A percentile compares a stretch with the other conserved stretches of the same genome.
These are phyloP conservation scores for Colletotrichum sp. DNA, from an alignment of 2,329 filamentous ascomycete genomes.

Conservation along the genomic window DNA sequence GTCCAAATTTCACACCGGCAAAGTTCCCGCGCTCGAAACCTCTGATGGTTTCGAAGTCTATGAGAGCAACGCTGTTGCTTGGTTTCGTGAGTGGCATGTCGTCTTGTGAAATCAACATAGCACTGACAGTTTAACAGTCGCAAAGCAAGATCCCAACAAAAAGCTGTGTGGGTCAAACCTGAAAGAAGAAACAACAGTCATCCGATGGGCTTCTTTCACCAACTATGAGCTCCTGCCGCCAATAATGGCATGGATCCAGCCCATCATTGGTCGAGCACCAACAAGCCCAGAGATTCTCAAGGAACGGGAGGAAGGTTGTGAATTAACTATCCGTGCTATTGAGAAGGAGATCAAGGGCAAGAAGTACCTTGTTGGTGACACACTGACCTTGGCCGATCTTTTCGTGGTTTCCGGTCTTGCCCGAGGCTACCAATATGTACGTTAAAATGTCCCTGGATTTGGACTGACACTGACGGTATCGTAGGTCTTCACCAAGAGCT, in stretches of 20 bases:
- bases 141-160: not conserved
- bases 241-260: not conserved
- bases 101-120: accelerated
- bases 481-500: not conserved
- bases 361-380: not conserved
- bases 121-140: not conserved
- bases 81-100: not conserved
- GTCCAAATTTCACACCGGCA: not conserved
- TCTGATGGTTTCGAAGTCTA: not conserved
- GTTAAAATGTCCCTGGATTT: accelerated
- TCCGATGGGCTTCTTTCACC: not conserved
- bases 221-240: not conserved
- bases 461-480: not conserved
- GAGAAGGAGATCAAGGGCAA: not conserved
- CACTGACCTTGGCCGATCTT: not conserved
- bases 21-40: not conserved
- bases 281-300: not conserved
- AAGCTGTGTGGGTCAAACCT: not conserved
- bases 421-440: not conserved
- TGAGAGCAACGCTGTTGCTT: not conserved
- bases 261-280: not conserved
- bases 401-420: not conserved
- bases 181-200: not conserved
- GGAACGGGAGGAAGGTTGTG: not conserved
- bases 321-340: not conserved